Percentiles rank a stretch among this genome's conserved stretches.
Conservation (phyloP, 192 early-diverging fungal species). For the Globomyces pollinis-pini region DNA sequence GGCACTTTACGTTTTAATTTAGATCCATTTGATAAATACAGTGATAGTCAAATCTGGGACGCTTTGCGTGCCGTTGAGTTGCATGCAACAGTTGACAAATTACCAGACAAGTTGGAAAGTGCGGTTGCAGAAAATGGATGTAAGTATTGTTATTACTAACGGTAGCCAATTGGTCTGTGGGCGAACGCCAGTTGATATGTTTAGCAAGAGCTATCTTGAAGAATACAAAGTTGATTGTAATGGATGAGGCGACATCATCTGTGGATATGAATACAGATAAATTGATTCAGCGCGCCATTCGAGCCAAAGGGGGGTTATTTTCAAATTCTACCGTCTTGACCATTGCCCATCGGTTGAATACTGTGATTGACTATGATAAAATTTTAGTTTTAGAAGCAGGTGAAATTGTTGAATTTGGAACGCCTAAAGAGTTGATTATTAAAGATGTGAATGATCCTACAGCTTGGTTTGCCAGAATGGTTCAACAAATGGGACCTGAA, state of each 20-base stretch:
- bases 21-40: slow-evolving; percentile 55
- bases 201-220: slow-evolving; percentile 65
- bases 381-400: slow-evolving; percentile 38
- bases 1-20: slow-evolving; percentile 70
- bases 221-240: slow-evolving; percentile 31
- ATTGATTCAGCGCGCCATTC: slow-evolving; percentile 31
- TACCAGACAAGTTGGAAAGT: slow-evolving; percentile 50
- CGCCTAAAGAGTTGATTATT: slow-evolving; percentile 33
- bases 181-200: slow-evolving; percentile 80
- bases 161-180: slow-evolving; percentile 60
- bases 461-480: slow-evolving; percentile 43
- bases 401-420: slow-evolving; percentile 44
- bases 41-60: slow-evolving; percentile 64
- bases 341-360: slow-evolving; percentile 40
- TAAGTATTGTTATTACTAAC: not conserved
- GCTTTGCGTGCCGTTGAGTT: slow-evolving; percentile 61
- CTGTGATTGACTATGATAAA: slow-evolving; percentile 38
- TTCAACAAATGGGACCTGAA: slow-evolving; percentile 34
- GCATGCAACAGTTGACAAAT: not conserved
- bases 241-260: slow-evolving; percentile 43
- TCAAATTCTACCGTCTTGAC: slow-evolving; percentile 39
- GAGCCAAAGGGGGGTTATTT: slow-evolving; percentile 24
- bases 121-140: slow-evolving; percentile 72
- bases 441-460: too few relatives aligned
- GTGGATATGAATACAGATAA: slow-evolving; percentile 37